Conservation (phyloP, 768 basidiomycete genomes). For the Pleurotus cornucopiae region DNA sequence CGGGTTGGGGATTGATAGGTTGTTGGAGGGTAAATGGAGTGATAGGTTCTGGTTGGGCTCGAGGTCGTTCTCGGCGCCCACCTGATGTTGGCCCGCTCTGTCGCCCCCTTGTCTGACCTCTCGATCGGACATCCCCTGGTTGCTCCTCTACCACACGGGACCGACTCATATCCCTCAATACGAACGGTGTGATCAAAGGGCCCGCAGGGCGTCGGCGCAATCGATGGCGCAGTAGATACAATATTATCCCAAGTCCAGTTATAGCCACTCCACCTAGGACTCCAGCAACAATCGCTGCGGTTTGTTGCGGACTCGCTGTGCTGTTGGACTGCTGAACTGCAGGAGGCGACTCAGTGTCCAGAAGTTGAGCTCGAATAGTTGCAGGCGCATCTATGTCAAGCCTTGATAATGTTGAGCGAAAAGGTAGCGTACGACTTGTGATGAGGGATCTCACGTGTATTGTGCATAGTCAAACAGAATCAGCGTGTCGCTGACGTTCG, state of each 20-base stretch:
- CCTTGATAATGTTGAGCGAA: neutral
- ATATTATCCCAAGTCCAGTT: neutral
- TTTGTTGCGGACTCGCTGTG: neutral
- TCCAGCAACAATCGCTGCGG: constrained; percentile 1
- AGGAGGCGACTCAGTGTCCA: neutral
- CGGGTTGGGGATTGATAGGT: neutral
- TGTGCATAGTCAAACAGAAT: constrained; percentile 3
- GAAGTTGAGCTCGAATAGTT: neutral
- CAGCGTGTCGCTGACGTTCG: neutral
- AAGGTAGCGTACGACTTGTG: too few relatives aligned
- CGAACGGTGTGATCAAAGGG: neutral
- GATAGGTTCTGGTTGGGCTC: neutral
- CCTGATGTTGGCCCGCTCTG: neutral
- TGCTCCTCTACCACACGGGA: neutral
- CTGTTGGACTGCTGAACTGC: neutral
- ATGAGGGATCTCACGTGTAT: neutral
- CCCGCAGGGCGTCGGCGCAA: neutral
- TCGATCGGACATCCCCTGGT: neutral
- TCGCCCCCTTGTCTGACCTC: neutral
- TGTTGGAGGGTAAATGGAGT: neutral
- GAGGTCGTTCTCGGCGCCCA: neutral
- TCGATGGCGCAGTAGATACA: constrained; percentile 5
- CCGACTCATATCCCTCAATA: neutral
- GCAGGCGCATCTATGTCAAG: neutral
- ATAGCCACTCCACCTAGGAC: constrained; percentile 1